These are phyloP conservation scores for Phascolomyces articulosus DNA, from an alignment of 371 early-diverging fungal genomes.

Conservation along the genomic window DNA sequence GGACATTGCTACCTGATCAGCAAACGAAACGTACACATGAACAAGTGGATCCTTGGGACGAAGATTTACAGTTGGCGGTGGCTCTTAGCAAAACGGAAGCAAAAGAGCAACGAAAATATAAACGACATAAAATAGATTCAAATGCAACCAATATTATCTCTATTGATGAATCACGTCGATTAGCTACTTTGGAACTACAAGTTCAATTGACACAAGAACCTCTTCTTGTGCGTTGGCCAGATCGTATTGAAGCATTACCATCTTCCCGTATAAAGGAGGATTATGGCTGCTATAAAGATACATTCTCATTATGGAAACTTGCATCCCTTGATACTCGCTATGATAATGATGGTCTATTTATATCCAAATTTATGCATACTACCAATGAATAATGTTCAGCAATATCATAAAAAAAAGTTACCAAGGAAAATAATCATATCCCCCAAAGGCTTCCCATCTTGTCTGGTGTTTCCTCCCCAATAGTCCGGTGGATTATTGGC, in stretches of 20 bases:
- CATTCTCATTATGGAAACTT: neutral
- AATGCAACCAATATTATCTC: neutral
- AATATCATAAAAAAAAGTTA: no score
- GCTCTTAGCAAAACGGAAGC: slow-evolving; percentile 12
- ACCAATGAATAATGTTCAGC: no score
- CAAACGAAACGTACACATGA: neutral
- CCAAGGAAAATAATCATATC: no score
- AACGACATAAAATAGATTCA: neutral
- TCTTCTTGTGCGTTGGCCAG: neutral
- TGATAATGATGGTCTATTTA: neutral
- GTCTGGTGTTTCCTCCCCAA: no score
- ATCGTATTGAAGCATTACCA: neutral
- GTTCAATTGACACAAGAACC: neutral
- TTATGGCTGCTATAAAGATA: neutral
- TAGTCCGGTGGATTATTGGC: no score
- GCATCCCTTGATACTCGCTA: neutral
- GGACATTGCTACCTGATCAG: neutral
- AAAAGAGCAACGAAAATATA: neutral
- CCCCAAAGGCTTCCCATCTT: no score
- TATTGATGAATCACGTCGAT: neutral
- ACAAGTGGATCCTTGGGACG: slow-evolving; percentile 21
- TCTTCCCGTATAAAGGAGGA: neutral
- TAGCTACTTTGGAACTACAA: neutral
- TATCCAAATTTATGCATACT: no score
- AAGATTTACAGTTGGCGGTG: slow-evolving; percentile 30